Evolutionary conservation across 768 basidiomycete genomes (phyloP).

Genomic region (Suillus hirtellus): DNA sequence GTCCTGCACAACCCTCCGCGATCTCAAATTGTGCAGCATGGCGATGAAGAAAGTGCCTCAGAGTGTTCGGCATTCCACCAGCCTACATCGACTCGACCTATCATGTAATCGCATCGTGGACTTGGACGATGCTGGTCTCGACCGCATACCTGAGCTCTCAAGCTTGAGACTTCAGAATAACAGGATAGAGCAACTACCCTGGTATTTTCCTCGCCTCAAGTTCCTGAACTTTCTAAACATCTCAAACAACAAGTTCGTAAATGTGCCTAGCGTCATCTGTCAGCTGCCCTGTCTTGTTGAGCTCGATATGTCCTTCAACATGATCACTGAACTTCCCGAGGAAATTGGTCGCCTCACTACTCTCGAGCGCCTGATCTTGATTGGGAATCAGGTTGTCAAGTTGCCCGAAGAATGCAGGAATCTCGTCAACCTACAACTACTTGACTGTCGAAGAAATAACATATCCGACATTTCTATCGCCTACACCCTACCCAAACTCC

Average conservation of each 20-base stretch:
- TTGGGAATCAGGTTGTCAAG: constrained; percentile 79
- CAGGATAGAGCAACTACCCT: constrained; percentile 82
- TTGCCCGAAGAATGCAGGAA: constrained; percentile 64
- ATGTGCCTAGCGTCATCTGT: constrained; percentile 73
- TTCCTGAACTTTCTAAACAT: constrained; percentile 81
- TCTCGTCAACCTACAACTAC: constrained; percentile 59
- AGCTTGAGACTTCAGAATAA: constrained; percentile 87
- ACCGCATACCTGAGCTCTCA: constrained; percentile 69
- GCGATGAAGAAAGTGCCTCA: constrained; percentile 92
- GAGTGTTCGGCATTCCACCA: constrained; percentile 71
- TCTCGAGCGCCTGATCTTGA: constrained; percentile 73
- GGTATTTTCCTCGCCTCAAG: constrained; percentile 77
- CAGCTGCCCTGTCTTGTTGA: constrained; percentile 73
- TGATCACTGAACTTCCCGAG: constrained; percentile 76
- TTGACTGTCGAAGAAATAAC: constrained; percentile 87
- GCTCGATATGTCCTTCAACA: constrained; percentile 95
- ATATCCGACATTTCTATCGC: constrained; percentile 75
- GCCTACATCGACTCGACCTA: constrained; percentile 80
- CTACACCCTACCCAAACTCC: constrained; percentile 67
- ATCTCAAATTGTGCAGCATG: constrained; percentile 87
- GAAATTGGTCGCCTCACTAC: constrained; percentile 68
- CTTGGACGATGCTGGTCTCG: constrained; percentile 82
- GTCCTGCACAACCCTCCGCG: constrained; percentile 77
- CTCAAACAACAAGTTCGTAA: constrained; percentile 91
- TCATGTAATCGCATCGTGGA: constrained; percentile 91